Conservation (phyloP, 2,329 filamentous ascomycete species). For the Aspergillus pseudoviridinutans region DNA sequence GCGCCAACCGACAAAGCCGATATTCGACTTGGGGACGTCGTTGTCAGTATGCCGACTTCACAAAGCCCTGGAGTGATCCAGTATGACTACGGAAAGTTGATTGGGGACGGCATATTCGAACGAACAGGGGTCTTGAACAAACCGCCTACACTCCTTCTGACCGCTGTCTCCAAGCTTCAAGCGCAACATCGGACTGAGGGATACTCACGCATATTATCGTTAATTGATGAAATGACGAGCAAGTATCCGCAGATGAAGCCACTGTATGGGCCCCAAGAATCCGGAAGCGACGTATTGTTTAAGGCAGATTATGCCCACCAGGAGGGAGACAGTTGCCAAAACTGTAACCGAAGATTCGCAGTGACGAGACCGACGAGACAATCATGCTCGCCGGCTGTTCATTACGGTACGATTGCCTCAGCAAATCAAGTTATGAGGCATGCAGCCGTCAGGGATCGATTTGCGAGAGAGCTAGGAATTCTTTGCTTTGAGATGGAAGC, state of each 20-base stretch:
- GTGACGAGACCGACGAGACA: too few species aligned
- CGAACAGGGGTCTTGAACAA: slow-evolving; percentile 16
- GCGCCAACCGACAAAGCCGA: slow-evolving; percentile 19
- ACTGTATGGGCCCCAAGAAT: too few species aligned
- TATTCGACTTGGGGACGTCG: slow-evolving; percentile 28
- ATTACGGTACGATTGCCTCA: slow-evolving; percentile 3
- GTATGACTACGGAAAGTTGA: slow-evolving; percentile 25
- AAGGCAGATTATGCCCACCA: too few species aligned
- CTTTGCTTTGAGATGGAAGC: slow-evolving; percentile 4
- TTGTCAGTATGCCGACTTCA: slow-evolving; percentile 20
- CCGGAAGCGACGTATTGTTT: too few species aligned
- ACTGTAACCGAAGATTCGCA: too few species aligned
- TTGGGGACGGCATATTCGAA: slow-evolving; percentile 14
- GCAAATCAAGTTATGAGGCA: not conserved
- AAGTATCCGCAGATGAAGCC: too few species aligned
- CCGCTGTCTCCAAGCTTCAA: slow-evolving; percentile 7
- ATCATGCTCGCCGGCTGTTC: not conserved
- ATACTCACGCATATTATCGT: too few species aligned
- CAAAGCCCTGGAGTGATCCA: slow-evolving; percentile 23
- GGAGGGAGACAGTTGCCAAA: too few species aligned
- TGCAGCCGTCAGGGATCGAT: not conserved
- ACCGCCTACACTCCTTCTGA: slow-evolving; percentile 12
- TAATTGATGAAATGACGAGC: too few species aligned
- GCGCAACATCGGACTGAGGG: not conserved
- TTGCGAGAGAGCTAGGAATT: not conserved